Conservation (phyloP, 306 rosid species). For the Gastrolobium villosum region DNA sequence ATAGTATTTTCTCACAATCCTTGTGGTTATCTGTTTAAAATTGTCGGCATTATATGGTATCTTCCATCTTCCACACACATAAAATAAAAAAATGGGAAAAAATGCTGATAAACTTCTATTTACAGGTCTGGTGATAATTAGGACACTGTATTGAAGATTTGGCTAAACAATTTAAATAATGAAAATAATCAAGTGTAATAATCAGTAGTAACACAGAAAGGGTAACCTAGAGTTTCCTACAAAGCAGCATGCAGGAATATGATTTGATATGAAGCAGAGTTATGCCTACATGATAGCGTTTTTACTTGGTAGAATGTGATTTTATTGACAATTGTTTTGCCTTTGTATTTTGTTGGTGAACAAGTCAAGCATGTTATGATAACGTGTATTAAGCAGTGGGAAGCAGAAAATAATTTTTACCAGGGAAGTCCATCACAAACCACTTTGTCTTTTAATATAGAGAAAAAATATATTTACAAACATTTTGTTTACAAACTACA, state of each 20-base stretch:
- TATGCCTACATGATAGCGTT: neutral
- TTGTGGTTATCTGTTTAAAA: neutral
- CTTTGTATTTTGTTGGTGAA: slow-evolving; percentile 33
- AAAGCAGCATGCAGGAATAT: neutral
- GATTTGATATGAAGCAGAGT: neutral
- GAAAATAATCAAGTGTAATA: neutral
- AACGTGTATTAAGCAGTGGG: slow-evolving; percentile 49
- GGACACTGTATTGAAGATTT: neutral
- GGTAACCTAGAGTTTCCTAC: neutral
- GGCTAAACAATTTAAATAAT: neutral
- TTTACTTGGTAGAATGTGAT: slow-evolving; percentile 23
- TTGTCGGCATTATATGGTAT: neutral
- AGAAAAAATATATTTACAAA: too few relatives aligned
- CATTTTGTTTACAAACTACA: too few relatives aligned
- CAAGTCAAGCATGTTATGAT: slow-evolving; percentile 18
- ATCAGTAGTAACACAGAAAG: neutral
- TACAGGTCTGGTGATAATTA: slow-evolving; percentile 25
- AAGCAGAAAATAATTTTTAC: slow-evolving; percentile 59
- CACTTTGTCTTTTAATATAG: slow-evolving; percentile 38
- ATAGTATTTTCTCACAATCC: neutral
- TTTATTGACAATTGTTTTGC: neutral
- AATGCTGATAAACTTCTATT: neutral
- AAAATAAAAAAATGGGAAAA: neutral
- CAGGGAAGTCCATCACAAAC: slow-evolving; percentile 42
- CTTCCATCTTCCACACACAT: neutral